Base-by-base conservation (phyloP, 1,284 basidiomycete genomes). In the Anthracocystis setariae region DNA sequence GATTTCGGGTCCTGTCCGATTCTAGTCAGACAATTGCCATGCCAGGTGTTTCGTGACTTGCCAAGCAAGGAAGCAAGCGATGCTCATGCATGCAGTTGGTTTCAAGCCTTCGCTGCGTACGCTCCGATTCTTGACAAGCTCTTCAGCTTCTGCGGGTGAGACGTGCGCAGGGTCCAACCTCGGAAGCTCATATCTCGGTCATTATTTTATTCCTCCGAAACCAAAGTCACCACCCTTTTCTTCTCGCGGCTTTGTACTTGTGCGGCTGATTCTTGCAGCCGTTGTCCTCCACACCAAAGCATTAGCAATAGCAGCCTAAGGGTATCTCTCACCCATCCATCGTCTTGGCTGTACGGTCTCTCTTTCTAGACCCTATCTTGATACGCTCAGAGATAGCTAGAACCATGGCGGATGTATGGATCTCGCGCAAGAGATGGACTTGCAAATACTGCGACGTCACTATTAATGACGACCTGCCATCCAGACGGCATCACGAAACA, bases 401-500 rank as follows among this genome's bases (percentile, higher is more conserved):
- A 43, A 58, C 8, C 42, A 80, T 80, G 79, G 72, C 79, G 15
- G 77, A 80, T 43, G 77, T 78, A 8, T 81, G 79, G 79, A 65
- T 81, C 39, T 74, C 78, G 23, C 69, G 76, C 32, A 77, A 77
- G 60, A 53, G 64, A 12, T 82, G 81, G 81, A 82, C 77, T 8
- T 82, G 81, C 76, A 74, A 73, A 46, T 82, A 82, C 59, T 82
- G 81, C 78, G 62, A 82, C 51, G 63, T 82, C 13, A 82, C 81
- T 13, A 81, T 82, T 46, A 67, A 77, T 51, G 52, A 72, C 56
- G 78, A 78, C 45, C 46, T 73, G 7, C 82, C 87, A 80, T 98
- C 95, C 2, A 88, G 92, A 51, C 87, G 88, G 67, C 93, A 94
- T 64, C 96, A 99, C 83, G 96, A 98, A 84, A 91, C 88, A 68